Base-by-base conservation (phyloP, 2,329 filamentous ascomycete genomes). In the Penicillium aurantiogriseum region DNA sequence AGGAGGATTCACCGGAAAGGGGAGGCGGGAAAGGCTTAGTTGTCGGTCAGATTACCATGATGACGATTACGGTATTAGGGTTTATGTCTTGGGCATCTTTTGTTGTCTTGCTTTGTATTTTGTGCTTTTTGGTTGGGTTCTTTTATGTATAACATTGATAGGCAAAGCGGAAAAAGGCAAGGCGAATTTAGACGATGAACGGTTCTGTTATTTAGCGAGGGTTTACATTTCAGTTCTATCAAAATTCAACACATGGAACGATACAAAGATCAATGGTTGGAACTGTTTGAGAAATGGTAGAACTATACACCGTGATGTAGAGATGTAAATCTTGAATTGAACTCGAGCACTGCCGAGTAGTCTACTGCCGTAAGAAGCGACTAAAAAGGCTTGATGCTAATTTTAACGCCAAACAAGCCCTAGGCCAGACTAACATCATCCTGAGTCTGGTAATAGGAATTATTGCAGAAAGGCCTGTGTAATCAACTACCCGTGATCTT, bases 1-100 rank as follows among this genome's bases (percentile, higher is more conserved):
- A 63, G 76, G 44, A 65, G 77, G 31, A 79, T 79, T 53, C 77
- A 80, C 62, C 66, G 66, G 58, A 71, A 66, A 39, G 51, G 35
- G 5, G 33, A 47, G 21, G 6, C 36, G 29, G 42, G 33, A 17
- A 52, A 21, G 35, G 27, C 8, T 35, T 53, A n/a, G 46, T 11
- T 21, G 2, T 39, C 6, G 23, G 10, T 43, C 6, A 13, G 42
- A 33, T 15, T 31, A 11, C 25, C 2, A 31, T 23, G 25, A 47
- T 47, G 35, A 40, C 35, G 13, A 35, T 35, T 15, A 40, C 9
- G 21, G 17, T 19, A 19, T 5, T 45, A 35, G 3, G 6, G 31
- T 15, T 36, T 19, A 21, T 23, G 23, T 6, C 33, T 45, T 6
- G 3, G 21, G 13, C 4, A 1, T 23, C 3, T 23, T 39, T 53